Conservation (phyloP, 345 rosid species). For the Iberis pinnata region DNA sequence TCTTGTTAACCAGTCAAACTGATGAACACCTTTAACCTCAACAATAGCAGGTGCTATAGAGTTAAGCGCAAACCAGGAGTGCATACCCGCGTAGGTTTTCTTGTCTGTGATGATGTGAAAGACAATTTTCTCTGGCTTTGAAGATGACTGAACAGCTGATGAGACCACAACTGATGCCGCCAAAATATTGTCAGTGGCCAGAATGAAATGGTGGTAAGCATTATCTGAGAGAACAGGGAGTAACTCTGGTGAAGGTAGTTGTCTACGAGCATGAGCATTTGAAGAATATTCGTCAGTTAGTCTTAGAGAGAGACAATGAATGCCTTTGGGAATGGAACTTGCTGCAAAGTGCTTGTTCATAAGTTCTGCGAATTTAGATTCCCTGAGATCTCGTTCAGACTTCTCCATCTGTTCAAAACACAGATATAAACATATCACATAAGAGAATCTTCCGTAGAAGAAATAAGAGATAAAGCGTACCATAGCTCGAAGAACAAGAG, state of each 20-base stretch:
- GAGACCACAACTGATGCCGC: slow-evolving; percentile 98
- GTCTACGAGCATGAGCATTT: slow-evolving; percentile 95
- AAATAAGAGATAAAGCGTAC: slow-evolving; percentile 37
- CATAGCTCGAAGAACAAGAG: slow-evolving; percentile 76
- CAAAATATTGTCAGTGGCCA: slow-evolving; percentile 91
- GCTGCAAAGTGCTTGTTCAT: slow-evolving; percentile 99
- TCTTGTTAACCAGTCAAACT: slow-evolving; percentile 97
- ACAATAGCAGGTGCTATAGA: slow-evolving; percentile 79
- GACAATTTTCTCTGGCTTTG: slow-evolving; percentile 83
- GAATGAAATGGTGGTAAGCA: slow-evolving; percentile 74
- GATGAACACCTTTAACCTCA: slow-evolving; percentile 96
- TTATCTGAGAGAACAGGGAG: slow-evolving; percentile 93
- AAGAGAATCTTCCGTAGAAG: neutral
- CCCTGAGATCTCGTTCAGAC: slow-evolving; percentile 77
- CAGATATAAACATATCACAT: slow-evolving; percentile 12
- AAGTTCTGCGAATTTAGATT: slow-evolving; percentile 83
- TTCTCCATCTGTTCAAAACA: slow-evolving; percentile 70
- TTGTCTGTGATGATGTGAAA: slow-evolving; percentile 97
- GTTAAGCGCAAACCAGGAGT: slow-evolving; percentile 97
- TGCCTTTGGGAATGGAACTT: slow-evolving; percentile 94
- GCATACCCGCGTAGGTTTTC: slow-evolving; percentile 99
- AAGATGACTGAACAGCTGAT: slow-evolving; percentile 78
- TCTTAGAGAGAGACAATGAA: slow-evolving; percentile 91
- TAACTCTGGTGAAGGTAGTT: slow-evolving; percentile 95
- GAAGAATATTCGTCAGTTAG: slow-evolving; percentile 98